Evolutionary conservation across 805 yeast species (phyloP), one percentile per base, ranked within the genome.

Genomic region (Candida yuanshanica): DNA sequence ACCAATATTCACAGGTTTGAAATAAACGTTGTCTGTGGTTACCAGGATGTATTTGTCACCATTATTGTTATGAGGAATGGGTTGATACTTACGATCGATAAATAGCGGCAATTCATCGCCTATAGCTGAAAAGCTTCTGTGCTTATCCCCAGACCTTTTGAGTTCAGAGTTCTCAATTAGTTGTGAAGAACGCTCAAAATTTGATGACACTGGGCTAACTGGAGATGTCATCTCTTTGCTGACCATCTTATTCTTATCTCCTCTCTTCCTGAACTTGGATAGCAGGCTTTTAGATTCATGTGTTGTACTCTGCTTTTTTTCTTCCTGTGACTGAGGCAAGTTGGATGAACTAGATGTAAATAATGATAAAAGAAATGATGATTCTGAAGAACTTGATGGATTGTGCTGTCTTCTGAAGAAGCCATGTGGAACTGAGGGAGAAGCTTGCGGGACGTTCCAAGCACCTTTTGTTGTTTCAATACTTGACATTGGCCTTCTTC

Each of bases 381-480:
- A 68, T 41, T 77, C 83, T 0, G 81, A 74, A 0, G 85, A 79
- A 37, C 72, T 74, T n/a, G 82, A 72, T 42, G 84, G 72, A 36
- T 74, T 70, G 51, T 81, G 87, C 44, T 80, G 85, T 46, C 80
- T 73, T 48, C 83, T 67, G 63, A 82, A 81, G 39, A 82, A 69
- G 21, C 74, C 73, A 29, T 64, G 53, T 3, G 51, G 40, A 0
- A 54, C 64, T 2, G 63, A 52, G 9, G 64, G 59, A 0, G 68
- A 59, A 0, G 65, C 60, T 2, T 70, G 68, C 4, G 71, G 63
- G 13, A 62, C 38, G 16, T 61, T 42, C 58, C 43, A 50, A 7
- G 37, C 23, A 8, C 20, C 38, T 37, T 47, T 49, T 5, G 54
- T 43, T 4, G 54, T 46, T 41, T 68, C 72, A 36, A 64, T 59